Evolutionary conservation across 1,284 basidiomycete species (phyloP), one percentile per base, ranked within the genome.

Genomic region (Fomitiporia mediterranea): DNA sequence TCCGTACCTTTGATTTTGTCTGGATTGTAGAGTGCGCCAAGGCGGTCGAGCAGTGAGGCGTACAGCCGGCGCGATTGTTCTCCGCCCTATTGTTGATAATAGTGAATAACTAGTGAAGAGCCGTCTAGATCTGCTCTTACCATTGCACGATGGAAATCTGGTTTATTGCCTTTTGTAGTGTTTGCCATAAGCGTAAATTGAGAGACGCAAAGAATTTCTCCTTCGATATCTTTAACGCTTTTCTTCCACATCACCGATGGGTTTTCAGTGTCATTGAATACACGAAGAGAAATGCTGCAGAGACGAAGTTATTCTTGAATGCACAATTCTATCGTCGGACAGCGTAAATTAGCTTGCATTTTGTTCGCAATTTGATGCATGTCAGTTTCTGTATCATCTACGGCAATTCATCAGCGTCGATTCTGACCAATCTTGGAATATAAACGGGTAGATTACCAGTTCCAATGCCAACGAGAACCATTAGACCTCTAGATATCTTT

Each of bases 171-270:
- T 70, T 94, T 94, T 57, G 78, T 75, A 6, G 91, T 94, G 62
- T 86, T 86, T n/a, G 91, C 93, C 65, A 93, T 73, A 15, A 96
- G 77, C 0, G 93, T 96, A 69, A 96, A 96, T 64, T 96, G 93
- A 0, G 91, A 94, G 13, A 94, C 90, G 63, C 92, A 94, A 23
- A 96, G 78, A 11, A 96, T 80, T 55, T 94, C 91, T 53, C 91
- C 93, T 30, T 82, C 79, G 32, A 94, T 81, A 61, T 95, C 92
- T 69, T 84, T 88, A 55, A 96, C 85, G 65, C 75, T 92, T 35
- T 77, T 72, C 69, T 88, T 91, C 93, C 93, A 96, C 82, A 85
- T 84, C 47, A 76, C 76, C 3, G 74, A 74, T 2, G 75, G 63
- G 60, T 80, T 76, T 21, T 59, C 63, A 6, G 75, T 72, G 65